Evolutionary conservation across 768 basidiomycete genomes (phyloP).

Genomic region (Obba rivulosa): DNA sequence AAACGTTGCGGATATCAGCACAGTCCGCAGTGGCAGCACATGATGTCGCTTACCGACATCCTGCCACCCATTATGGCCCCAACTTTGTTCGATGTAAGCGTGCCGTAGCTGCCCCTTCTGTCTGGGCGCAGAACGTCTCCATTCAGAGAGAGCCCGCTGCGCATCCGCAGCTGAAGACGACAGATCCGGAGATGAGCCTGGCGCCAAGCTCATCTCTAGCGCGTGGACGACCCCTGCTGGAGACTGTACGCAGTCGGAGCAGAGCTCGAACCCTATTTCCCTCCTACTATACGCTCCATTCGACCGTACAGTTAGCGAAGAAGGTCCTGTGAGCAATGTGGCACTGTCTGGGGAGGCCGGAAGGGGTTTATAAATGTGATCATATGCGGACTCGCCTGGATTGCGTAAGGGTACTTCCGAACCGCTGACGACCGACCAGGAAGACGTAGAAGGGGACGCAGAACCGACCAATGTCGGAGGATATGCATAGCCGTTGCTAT

Average conservation of each 20-base stretch:
- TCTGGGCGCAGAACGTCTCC: slow-evolving; percentile 64
- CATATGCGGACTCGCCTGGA: not conserved
- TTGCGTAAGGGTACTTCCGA: not conserved
- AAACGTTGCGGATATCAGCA: not conserved
- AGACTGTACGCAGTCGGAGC: slow-evolving; percentile 70
- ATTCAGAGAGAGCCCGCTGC: slow-evolving; percentile 44
- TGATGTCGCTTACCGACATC: slow-evolving; percentile 63
- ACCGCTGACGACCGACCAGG: slow-evolving; percentile 1
- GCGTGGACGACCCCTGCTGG: slow-evolving; percentile 72
- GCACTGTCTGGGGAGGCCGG: not conserved
- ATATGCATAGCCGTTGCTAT: slow-evolving; percentile 9
- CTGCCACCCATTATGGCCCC: slow-evolving; percentile 81
- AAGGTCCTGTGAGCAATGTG: not conserved
- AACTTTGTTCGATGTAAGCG: slow-evolving; percentile 81
- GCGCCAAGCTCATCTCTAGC: slow-evolving; percentile 49
- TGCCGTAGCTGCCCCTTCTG: slow-evolving; percentile 76
- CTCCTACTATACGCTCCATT: slow-evolving; percentile 6
- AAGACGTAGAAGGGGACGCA: not conserved
- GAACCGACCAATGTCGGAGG: not conserved
- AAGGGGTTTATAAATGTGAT: not conserved
- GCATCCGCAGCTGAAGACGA: slow-evolving; percentile 49
- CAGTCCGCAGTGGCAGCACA: slow-evolving; percentile 11
- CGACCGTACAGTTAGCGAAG: slow-evolving; percentile 1
- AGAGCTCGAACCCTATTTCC: slow-evolving; percentile 75
- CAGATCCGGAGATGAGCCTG: slow-evolving; percentile 40